phyloP scores from a whole-genome alignment of 345 rosid genomes.

The Schrenkiella parvula region DNA sequence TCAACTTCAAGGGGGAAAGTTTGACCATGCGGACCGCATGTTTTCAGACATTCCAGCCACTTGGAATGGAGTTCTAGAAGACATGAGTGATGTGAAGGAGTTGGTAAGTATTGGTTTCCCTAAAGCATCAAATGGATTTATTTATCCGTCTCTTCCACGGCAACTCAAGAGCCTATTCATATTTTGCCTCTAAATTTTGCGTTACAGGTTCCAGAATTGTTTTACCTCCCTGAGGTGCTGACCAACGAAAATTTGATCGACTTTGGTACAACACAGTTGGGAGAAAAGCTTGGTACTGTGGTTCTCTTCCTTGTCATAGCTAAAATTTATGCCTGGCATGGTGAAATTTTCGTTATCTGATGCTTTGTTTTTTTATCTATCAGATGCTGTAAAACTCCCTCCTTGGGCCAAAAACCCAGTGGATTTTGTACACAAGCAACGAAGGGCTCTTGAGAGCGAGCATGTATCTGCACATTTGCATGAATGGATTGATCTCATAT shows the following conservation, averaged over 20 bases:
- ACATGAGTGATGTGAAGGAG: conserved; percentile 99
- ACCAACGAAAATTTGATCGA: conserved; percentile 85
- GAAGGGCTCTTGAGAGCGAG: conserved; percentile 94
- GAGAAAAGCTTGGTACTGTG: conserved; percentile 75
- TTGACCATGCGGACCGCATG: conserved; percentile 98
- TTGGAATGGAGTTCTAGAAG: conserved; percentile 96
- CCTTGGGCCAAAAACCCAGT: conserved; percentile 90
- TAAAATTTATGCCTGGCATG: conserved; percentile 6
- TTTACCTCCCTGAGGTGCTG: conserved; percentile 91
- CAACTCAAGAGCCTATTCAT: conserved; percentile 7
- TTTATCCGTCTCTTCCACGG: conserved; percentile 19
- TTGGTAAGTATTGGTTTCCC: conserved; percentile 54
- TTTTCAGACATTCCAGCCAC: conserved; percentile 88
- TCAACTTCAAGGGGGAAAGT: conserved; percentile 98
- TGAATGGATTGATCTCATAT: conserved; percentile 98
- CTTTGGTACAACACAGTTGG: conserved; percentile 90
- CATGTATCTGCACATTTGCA: conserved; percentile 94
- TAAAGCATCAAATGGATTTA: neutral
- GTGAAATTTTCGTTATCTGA: conserved; percentile 2
- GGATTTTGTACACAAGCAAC: conserved; percentile 96
- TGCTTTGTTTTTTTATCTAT: conserved; percentile 15
- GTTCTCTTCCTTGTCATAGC: conserved; percentile 15
- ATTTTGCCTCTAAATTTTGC: conserved; percentile 6
- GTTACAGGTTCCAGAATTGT: conserved; percentile 90
- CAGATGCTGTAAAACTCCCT: conserved; percentile 94